phyloP scores from a whole-genome alignment of 78 protist genomes.

The Dictyostelium discoideum region dicty_2.7 NC_007089.4:736501-737000 shows the following conservation, averaged over 20 bases:
- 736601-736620: conserved; percentile 46
- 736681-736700: neutral
- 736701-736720: neutral
- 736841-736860: neutral
- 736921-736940: neutral
- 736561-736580: conserved; percentile 52
- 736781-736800: conserved; percentile 24
- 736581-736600: conserved; percentile 67
- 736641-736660: neutral
- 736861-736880: neutral
- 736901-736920: neutral
- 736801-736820: conserved; percentile 37
- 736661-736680: neutral
- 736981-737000: neutral
- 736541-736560: conserved; percentile 55
- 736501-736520: conserved; percentile 18
- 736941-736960: neutral
- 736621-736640: conserved; percentile 23
- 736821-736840: conserved; percentile 18
- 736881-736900: conserved; percentile 4
- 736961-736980: neutral
- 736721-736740: conserved; percentile 35
- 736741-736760: conserved; percentile 5
- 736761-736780: conserved; percentile 59
- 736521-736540: conserved; percentile 44